Base-by-base conservation (phyloP, 225 moss, liverwort and hornwort species). In the Thuidium tamariscinum region DNA sequence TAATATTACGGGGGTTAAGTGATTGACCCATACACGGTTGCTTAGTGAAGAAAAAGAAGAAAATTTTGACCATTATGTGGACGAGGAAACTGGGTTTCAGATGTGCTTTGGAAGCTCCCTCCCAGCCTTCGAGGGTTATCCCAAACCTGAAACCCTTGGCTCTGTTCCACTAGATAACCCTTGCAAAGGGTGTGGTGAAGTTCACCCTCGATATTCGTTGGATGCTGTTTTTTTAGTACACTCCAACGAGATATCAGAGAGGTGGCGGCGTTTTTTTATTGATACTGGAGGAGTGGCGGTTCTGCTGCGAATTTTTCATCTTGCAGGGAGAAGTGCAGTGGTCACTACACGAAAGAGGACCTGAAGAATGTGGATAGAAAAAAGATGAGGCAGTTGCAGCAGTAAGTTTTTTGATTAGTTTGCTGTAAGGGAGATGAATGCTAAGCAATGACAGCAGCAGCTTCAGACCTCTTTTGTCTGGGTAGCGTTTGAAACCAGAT, bases 21-120 rank as follows among this genome's bases (percentile, higher is more conserved):
- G 87, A 54, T 74, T 68, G 81, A 69, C 87, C 66, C 71, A 88
- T 84, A 44, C 57, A 64, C 81, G 84, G 75, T 65, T 72, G 44
- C 88, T 68, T 79, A 63, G 74, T 84, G 32, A n/a, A 74, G 27
- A 55, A 82, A 85, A 46, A 42, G 36, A 49, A 82, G 19, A 51
- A 74, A 73, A 55, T 83, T 86, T 90, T 90, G 86, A 86, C 90
- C 83, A 90, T 90, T 80, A 37, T 13, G 90, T 90, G 88, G 74
- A 90, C 68, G 80, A 80, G 41, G 79, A 83, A 59, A 39, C 39
- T 21, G 56, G 72, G 44, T 86, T 72, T 74, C 66, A 75, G 65
- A 66, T 64, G 52, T 42, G 25, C 13, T 73, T 59, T 71, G 79
- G 83, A 83, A 52, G 70, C 59, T 63, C 36, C 41, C 59, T 9